Evolutionary conservation across 1,139 yeast genomes (phyloP), one percentile per base, ranked within the genome.

Genomic region (Candida tropicalis): DNA sequence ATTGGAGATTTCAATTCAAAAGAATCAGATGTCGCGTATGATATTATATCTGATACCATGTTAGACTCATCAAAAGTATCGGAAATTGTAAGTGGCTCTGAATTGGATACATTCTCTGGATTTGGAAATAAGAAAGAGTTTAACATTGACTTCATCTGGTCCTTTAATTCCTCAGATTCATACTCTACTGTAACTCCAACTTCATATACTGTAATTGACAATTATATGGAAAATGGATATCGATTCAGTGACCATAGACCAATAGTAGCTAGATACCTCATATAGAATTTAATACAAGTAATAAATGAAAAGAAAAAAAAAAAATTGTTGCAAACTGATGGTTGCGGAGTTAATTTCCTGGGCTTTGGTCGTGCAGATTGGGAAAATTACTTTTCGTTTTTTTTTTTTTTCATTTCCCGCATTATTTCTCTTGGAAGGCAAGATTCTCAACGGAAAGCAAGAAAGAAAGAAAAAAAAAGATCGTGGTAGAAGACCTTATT

Each of bases 231-330:
- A 40, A 46, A 56, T 22, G 59, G 55, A 1, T 56, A 51, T 26
- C 65, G 65, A 46, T 59, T 68, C 26, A 68, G 75, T 39, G 81
- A 75, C 53, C 80, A 75, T 50, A 58, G 79, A 47, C 77, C 79
- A 0, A 62, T 73, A 12, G 57, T 62, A 22, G 60, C 65, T 8
- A 68, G 69, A 38, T 53, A 57, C 18, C 17, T 37, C 12, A 27
- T 22, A 20, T 37, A 18, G 26, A 37, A 20, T 12, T 26, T n/a
- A 12, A 10, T 26, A 26, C n/a, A n/a, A n/a, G n/a, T n/a, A n/a
- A n/a, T n/a, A n/a, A n/a, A n/a, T n/a, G n/a, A n/a, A n/a, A n/a
- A n/a, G n/a, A n/a, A n/a, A n/a, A n/a, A n/a, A n/a, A n/a, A n/a
- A n/a, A n/a, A n/a, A n/a, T n/a, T n/a, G n/a, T 32, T 32, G 35